These are phyloP conservation scores for Penicillium flavigenum DNA, from an alignment of 495 filamentous ascomycete species.

Conservation along the genomic window DNA sequence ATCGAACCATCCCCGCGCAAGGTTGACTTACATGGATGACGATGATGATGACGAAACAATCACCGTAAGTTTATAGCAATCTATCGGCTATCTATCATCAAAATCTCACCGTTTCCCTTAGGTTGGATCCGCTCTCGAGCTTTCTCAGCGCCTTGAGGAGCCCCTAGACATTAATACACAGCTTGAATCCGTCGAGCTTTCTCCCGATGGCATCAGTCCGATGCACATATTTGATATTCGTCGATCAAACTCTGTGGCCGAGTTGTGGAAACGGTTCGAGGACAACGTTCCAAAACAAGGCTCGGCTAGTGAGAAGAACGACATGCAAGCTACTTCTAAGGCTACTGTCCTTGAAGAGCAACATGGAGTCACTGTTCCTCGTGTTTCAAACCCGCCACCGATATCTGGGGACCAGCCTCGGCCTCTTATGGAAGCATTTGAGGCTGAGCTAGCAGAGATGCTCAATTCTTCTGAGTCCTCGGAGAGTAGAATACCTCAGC, in stretches of 20 bases:
- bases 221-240: slow-evolving; percentile 52
- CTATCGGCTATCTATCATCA: not conserved
- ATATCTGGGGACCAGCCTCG: slow-evolving; percentile 19
- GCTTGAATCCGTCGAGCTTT: slow-evolving; percentile 13
- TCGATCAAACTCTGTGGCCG: slow-evolving; percentile 43
- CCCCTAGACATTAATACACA: slow-evolving; percentile 22
- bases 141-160: slow-evolving; percentile 52
- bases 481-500: slow-evolving; percentile 16
- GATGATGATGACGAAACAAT: slow-evolving; percentile 59
- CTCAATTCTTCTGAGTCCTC: slow-evolving; percentile 28
- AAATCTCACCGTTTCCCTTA: slow-evolving; percentile 24
- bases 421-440: slow-evolving; percentile 51
- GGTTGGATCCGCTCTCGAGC: slow-evolving; percentile 53
- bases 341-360: not conserved
- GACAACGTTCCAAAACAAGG: not conserved
- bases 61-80: slow-evolving; percentile 38
- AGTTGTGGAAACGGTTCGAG: slow-evolving; percentile 44
- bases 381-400: not conserved
- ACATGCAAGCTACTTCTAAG: slow-evolving; percentile 3
- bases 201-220: slow-evolving; percentile 20
- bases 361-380: slow-evolving; percentile 7
- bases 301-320: slow-evolving; percentile 5
- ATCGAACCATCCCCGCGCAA: slow-evolving; percentile 47
- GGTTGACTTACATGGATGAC: slow-evolving; percentile 54
- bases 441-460: slow-evolving; percentile 52